Evolutionary conservation across 345 rosid species (phyloP).

Genomic region (Noccaea bulbosa): DNA sequence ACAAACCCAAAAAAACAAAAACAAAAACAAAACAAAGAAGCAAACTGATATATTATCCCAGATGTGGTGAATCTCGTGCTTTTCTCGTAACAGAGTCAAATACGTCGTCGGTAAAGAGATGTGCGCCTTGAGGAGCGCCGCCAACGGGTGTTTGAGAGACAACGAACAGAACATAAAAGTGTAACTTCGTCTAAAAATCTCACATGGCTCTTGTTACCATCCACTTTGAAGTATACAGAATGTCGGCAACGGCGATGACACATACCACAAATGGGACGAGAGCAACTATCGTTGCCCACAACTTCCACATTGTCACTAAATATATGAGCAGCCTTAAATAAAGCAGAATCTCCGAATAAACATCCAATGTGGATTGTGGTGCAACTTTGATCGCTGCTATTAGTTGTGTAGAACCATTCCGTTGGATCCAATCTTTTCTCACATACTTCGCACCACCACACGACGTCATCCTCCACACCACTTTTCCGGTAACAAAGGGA

Average conservation of each 20-base stretch:
- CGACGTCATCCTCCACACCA: neutral
- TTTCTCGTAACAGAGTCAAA: no score
- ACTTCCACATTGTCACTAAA: neutral
- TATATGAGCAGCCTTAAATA: neutral
- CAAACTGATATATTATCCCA: no score
- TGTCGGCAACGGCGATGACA: neutral
- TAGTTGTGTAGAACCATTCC: neutral
- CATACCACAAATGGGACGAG: neutral
- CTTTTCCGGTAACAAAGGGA: neutral
- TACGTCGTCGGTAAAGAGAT: no score
- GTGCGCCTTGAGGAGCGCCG: no score
- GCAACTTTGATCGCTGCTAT: neutral
- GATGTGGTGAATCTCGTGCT: no score
- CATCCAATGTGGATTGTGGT: neutral
- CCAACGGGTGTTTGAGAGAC: no score
- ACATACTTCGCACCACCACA: slow-evolving; percentile 2
- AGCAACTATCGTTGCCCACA: neutral
- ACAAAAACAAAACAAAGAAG: no score
- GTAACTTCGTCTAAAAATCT: no score
- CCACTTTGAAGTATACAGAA: neutral
- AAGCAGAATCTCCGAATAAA: neutral
- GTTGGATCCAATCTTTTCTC: neutral
- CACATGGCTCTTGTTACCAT: no score
- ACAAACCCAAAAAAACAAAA: no score
- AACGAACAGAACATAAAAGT: no score